phyloP scores from a whole-genome alignment of 805 yeast genomes.

The Starmerella tilneyi region DNA sequence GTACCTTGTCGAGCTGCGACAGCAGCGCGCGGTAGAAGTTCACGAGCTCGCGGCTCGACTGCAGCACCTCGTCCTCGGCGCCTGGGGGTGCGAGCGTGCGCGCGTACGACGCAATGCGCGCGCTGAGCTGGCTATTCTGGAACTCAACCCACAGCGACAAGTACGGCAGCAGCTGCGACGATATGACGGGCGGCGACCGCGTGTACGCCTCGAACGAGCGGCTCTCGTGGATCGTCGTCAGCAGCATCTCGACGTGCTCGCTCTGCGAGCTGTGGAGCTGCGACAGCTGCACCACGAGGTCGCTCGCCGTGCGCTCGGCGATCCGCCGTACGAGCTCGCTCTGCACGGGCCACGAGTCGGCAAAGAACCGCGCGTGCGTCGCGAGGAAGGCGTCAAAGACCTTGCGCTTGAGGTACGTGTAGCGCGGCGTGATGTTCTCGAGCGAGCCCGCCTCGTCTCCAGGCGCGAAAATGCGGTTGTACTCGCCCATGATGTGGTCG shows the following conservation, averaged over 20 bases:
- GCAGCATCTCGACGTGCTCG: slow-evolving; percentile 49
- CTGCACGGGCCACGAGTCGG: slow-evolving; percentile 61
- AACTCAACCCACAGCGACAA: slow-evolving; percentile 75
- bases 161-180: slow-evolving; percentile 73
- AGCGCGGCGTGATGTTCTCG: slow-evolving; percentile 75
- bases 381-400: slow-evolving; percentile 46
- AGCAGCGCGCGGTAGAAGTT: slow-evolving; percentile 62
- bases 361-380: slow-evolving; percentile 48
- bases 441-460: slow-evolving; percentile 90
- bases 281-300: slow-evolving; percentile 46
- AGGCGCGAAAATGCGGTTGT: slow-evolving; percentile 60
- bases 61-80: slow-evolving; percentile 50
- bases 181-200: slow-evolving; percentile 39
- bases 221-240: slow-evolving; percentile 63
- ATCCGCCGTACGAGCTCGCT: slow-evolving; percentile 50
- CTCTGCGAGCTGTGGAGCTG: slow-evolving; percentile 25
- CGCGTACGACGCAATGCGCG: slow-evolving; percentile 43
- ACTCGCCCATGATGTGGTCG: slow-evolving; percentile 58
- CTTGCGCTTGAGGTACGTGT: slow-evolving; percentile 60
- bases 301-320: slow-evolving; percentile 58
- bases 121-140: slow-evolving; percentile 56
- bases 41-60: slow-evolving; percentile 80
- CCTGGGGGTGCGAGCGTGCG: slow-evolving; percentile 33
- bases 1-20: slow-evolving; percentile 54
- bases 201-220: slow-evolving; percentile 68